Evolutionary conservation across 371 early-diverging fungal species (phyloP).

Genomic region (Caulochytrium protostelioides): DNA sequence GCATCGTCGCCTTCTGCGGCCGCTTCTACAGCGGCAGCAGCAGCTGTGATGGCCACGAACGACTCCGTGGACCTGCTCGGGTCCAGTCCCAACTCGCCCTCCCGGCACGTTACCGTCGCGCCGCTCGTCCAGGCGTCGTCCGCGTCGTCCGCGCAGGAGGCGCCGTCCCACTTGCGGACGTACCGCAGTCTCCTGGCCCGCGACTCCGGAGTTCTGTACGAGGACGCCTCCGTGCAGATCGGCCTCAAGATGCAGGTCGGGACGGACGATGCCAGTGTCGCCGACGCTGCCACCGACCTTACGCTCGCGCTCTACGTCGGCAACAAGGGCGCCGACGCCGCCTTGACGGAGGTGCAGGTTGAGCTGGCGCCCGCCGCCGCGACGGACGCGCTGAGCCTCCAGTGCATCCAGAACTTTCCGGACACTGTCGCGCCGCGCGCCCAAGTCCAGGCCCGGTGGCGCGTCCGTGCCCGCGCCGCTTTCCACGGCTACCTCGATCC

Average conservation of each 20-base stretch:
- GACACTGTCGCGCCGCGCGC: slow-evolving; percentile 3
- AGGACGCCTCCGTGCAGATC: slow-evolving; percentile 61
- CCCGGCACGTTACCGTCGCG: neutral
- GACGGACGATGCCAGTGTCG: slow-evolving; percentile 57
- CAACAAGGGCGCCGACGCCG: slow-evolving; percentile 51
- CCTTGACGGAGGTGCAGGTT: slow-evolving; percentile 19
- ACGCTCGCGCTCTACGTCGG: slow-evolving; percentile 66
- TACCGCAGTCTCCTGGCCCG: neutral
- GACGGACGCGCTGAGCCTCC: no score
- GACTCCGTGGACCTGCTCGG: slow-evolving; percentile 7
- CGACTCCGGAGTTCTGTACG: slow-evolving; percentile 55
- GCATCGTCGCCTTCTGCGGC: neutral
- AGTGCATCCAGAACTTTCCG: neutral
- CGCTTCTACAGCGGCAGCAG: neutral
- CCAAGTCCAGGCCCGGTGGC: slow-evolving; percentile 6
- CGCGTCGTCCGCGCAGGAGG: slow-evolving; percentile 2
- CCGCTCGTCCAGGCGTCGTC: neutral
- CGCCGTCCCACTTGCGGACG: neutral
- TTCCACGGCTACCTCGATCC: slow-evolving; percentile 16
- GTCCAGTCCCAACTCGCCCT: neutral
- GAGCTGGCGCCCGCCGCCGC: neutral
- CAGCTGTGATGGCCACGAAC: neutral
- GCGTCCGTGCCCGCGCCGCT: slow-evolving; percentile 11
- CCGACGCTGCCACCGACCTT: no score
- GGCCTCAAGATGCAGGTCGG: slow-evolving; percentile 76